These are phyloP conservation scores for Podospora anserina DNA, from an alignment of 495 filamentous ascomycete species.

Conservation along the genomic window DNA sequence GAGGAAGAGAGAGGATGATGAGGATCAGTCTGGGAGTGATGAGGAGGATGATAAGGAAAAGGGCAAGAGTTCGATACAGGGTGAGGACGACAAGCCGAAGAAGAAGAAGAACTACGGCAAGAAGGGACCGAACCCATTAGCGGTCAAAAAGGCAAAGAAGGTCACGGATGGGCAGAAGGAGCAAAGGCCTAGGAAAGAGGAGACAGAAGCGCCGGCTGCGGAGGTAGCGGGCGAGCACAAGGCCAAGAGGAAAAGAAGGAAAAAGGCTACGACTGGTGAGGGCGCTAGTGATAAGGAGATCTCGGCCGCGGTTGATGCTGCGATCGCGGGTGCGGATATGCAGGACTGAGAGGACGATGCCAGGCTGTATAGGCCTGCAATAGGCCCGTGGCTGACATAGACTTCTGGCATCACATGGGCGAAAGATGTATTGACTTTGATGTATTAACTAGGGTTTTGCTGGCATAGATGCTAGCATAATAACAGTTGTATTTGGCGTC, in stretches of 20 bases:
- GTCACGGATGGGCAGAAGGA: conserved; percentile 11
- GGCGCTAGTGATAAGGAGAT: conserved; percentile 17
- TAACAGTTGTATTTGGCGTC: not conserved
- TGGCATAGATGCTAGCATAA: not conserved
- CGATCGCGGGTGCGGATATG: not conserved
- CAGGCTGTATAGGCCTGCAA: too few relatives aligned
- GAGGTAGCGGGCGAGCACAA: conserved; percentile 27
- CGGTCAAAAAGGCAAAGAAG: conserved; percentile 67
- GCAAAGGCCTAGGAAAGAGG: conserved; percentile 21
- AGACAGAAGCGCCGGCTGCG: conserved; percentile 9
- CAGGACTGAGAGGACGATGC: not conserved
- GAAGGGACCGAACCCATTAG: conserved; percentile 86
- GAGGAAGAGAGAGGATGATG: conserved; percentile 54
- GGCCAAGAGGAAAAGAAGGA: conserved; percentile 45
- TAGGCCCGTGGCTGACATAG: too few relatives aligned
- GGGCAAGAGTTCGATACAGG: conserved; percentile 23
- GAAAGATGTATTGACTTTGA: too few relatives aligned
- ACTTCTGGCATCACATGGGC: too few relatives aligned
- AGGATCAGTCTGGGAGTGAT: conserved; percentile 28
- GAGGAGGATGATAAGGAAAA: conserved; percentile 28
- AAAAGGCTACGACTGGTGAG: conserved; percentile 34
- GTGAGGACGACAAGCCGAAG: conserved; percentile 37
- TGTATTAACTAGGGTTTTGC: not conserved
- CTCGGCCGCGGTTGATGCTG: conserved; percentile 19
- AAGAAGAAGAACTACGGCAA: conserved; percentile 58